Conservation (phyloP, 2,329 filamentous ascomycete species). For the Zarea fungicola region DNA sequence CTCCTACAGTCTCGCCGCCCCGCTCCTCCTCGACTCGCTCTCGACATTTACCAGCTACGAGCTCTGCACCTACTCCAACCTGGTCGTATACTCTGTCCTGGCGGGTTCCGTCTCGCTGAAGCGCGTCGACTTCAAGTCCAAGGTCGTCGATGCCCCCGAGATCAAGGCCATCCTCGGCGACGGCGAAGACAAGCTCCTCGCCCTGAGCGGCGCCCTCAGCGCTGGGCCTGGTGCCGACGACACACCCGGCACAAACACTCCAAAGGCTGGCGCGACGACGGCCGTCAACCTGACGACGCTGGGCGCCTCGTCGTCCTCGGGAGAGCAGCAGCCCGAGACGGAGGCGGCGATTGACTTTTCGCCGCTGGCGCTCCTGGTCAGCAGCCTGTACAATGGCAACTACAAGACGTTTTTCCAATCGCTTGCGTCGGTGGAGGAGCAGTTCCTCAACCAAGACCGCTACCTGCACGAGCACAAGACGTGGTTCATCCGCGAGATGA, state of each 20-base stretch:
- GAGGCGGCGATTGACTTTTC: conserved; percentile 86
- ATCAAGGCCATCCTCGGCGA: conserved; percentile 95
- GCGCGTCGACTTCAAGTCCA: conserved; percentile 97
- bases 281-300: conserved; percentile 86
- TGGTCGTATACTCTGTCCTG: conserved; percentile 93
- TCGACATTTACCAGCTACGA: conserved; percentile 99
- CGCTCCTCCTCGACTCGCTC: conserved; percentile 90
- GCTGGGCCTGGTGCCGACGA: conserved; percentile 78
- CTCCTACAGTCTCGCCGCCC: conserved; percentile 83
- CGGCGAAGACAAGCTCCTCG: conserved; percentile 79
- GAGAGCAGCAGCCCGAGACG: conserved; percentile 66
- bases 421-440: conserved; percentile 83
- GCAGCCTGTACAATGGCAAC: conserved; percentile 86
- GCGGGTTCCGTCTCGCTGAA: conserved; percentile 92
- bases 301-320: too few relatives aligned
- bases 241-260: conserved; percentile 58
- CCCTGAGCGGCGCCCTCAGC: conserved; percentile 73
- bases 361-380: conserved; percentile 79
- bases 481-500: conserved; percentile 99
- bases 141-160: conserved; percentile 96
- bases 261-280: conserved; percentile 46
- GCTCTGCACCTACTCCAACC: conserved; percentile 89
- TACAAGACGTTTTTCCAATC: conserved; percentile 93
- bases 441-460: conserved; percentile 88
- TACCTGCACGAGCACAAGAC: conserved; percentile 93